A percentile compares a stretch with the other conserved stretches of the same genome.
Conservation (phyloP, 2,329 filamentous ascomycete genomes). For the Fusarium camptoceras region DNA sequence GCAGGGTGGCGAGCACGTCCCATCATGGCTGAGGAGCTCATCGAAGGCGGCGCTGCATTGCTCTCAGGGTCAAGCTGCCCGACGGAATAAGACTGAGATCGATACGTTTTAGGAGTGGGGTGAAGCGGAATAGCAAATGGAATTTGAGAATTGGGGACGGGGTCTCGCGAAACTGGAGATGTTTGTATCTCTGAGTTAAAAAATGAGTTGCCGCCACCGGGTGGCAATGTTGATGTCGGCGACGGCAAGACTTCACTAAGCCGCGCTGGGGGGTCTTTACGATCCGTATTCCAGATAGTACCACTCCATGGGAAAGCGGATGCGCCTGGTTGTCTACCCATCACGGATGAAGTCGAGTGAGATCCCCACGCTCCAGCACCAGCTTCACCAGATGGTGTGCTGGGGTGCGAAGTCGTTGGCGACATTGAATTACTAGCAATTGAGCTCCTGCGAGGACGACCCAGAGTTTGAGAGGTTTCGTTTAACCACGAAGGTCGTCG, state of each 20-base stretch:
- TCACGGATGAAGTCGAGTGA: constrained; percentile 61
- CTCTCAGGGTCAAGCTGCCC: constrained; percentile 84
- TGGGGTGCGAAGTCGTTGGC: constrained; percentile 82
- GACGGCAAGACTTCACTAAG: constrained; percentile 81
- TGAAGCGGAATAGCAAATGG: constrained; percentile 90
- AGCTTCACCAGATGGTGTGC: constrained; percentile 77
- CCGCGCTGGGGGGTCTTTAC: constrained; percentile 81
- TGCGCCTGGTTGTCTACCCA: constrained; percentile 61
- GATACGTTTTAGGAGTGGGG: constrained; percentile 90
- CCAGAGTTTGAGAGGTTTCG: constrained; percentile 75
- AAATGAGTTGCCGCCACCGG: constrained; percentile 60
- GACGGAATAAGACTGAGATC: constrained; percentile 96
- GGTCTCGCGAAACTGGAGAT: constrained; percentile 64
- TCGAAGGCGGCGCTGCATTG: constrained; percentile 51
- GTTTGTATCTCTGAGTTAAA: constrained; percentile 64
- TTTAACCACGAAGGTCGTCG: constrained; percentile 88
- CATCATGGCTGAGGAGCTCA: constrained; percentile 62
- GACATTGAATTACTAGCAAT: constrained; percentile 82
- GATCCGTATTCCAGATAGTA: constrained; percentile 84
- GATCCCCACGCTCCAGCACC: constrained; percentile 66
- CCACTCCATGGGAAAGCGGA: constrained; percentile 77
- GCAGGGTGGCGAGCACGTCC: constrained; percentile 71
- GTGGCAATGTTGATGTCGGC: constrained; percentile 72
- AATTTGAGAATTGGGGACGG: constrained; percentile 72
- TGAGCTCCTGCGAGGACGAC: constrained; percentile 78